Conservation (phyloP, 2,329 filamentous ascomycete species). For the Laburnicola sp. region DNA sequence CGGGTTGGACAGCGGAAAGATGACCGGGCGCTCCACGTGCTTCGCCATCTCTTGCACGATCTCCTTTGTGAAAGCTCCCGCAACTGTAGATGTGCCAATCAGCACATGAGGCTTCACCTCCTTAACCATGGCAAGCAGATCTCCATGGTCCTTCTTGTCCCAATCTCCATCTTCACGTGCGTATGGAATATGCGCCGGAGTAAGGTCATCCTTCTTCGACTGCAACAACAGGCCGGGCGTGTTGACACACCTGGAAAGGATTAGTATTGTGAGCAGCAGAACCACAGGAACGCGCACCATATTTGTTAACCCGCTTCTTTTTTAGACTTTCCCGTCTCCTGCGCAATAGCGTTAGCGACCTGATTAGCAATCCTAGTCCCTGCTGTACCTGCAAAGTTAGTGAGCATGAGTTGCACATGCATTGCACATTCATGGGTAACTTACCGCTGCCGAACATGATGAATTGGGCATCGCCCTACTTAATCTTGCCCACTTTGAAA, state of each 20-base stretch:
- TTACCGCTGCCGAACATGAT: constrained; percentile 67
- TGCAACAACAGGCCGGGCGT: constrained; percentile 75
- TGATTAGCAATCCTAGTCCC: constrained; percentile 87
- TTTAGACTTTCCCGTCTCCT: constrained; percentile 66
- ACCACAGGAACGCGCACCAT: constrained; percentile 56
- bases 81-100: constrained; percentile 80
- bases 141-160: constrained; percentile 58
- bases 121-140: constrained; percentile 69
- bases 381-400: constrained; percentile 65
- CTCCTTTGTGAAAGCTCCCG: constrained; percentile 74
- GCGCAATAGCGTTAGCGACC: constrained; percentile 74
- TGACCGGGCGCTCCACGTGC: constrained; percentile 75
- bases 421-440: not conserved
- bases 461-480: constrained; percentile 69
- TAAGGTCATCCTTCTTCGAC: constrained; percentile 63
- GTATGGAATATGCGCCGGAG: constrained; percentile 68
- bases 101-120: constrained; percentile 77
- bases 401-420: not conserved
- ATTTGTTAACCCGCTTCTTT: constrained; percentile 80
- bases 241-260: constrained; percentile 68
- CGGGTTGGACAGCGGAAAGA: constrained; percentile 85
- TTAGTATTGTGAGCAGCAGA: constrained; percentile 16
- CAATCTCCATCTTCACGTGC: constrained; percentile 68
- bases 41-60: constrained; percentile 75
- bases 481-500: constrained; percentile 67